Conservation (phyloP, 164 flowering plant species). For the Cinnamomum micranthum region DNA sequence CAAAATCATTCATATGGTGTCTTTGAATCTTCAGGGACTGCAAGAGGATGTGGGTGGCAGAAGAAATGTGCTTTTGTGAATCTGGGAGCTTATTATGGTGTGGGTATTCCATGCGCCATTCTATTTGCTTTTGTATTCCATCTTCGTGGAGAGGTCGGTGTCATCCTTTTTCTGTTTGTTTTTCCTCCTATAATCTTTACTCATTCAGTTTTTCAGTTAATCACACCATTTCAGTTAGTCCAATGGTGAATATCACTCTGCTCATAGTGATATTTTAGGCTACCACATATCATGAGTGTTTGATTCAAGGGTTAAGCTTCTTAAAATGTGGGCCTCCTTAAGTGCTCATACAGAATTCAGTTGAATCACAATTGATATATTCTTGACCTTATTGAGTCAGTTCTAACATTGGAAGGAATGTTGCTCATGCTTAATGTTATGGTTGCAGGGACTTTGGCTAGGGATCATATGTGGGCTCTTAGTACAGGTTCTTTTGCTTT, state of each 20-base stretch:
- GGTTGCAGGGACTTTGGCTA: slow-evolving; percentile 64
- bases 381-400: background rate
- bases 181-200: background rate
- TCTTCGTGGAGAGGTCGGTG: slow-evolving; percentile 46
- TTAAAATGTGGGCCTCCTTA: background rate
- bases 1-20: background rate
- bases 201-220: too few relatives aligned
- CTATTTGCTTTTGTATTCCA: slow-evolving; percentile 48
- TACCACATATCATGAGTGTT: too few relatives aligned
- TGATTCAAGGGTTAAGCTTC: background rate
- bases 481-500: slow-evolving; percentile 42
- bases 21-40: slow-evolving; percentile 34
- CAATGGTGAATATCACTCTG: too few relatives aligned
- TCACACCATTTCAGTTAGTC: too few relatives aligned
- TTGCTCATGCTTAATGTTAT: background rate
- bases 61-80: slow-evolving; percentile 43
- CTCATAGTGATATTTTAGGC: too few relatives aligned
- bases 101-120: slow-evolving; percentile 51
- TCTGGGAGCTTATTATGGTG: slow-evolving; percentile 56
- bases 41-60: slow-evolving; percentile 81
- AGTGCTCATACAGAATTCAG: too few relatives aligned
- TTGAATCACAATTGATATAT: too few relatives aligned
- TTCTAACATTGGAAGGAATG: background rate
- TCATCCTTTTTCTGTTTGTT: background rate
- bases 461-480: slow-evolving; percentile 60